Evolutionary conservation across 257 asterid species (phyloP), one percentile per base, ranked within the genome.

Genomic region (Datura wrightii): DNA sequence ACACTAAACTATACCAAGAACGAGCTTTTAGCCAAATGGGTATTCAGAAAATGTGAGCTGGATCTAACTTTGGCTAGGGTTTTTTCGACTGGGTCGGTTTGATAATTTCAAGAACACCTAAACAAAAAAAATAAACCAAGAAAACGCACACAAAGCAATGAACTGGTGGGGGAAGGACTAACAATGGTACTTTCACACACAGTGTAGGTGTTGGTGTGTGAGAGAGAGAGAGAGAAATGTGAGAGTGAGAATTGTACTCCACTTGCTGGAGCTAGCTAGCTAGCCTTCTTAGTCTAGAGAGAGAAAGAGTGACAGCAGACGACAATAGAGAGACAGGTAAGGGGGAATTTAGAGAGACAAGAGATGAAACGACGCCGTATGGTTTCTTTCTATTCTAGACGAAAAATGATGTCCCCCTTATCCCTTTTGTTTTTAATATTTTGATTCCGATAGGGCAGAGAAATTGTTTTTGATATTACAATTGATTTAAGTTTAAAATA

Each of bases 61-160:
- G 94, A 92, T 91, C 94, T 89, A 92, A 70, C 82, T 62, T 41
- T 83, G 67, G 87, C 84, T 90, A 87, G 92, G 92, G 91, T 86
- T 90, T 86, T 70, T 72, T 39, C 31, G 84, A 80, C 24, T 2
- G 44, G 34, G 11, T 52, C 31, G 31, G 31, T 24, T 24, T 24
- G 31, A 24, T 34, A 34, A 2, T 24, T 76, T 50, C 81, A 76
- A 76, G 39, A 50, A 50, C 46, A 48, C 14, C 60, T 11, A 18
- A 14, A 71, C 10, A 71, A 8, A 42, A 72, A 24, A 19, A 9
- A 39, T 24, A 24, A 24, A 24, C 31, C 37, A 59, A 4, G 10
- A 62, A 62, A 24, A 62, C 5, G 34, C 60, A 48, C 59, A 31
- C 10, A 74, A 24, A 48, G n/a, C 42, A 48, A 76, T 48, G 62